Evolutionary conservation across 352 stramenopile species (phyloP).

Genomic region (Pythium graminicola): DNA sequence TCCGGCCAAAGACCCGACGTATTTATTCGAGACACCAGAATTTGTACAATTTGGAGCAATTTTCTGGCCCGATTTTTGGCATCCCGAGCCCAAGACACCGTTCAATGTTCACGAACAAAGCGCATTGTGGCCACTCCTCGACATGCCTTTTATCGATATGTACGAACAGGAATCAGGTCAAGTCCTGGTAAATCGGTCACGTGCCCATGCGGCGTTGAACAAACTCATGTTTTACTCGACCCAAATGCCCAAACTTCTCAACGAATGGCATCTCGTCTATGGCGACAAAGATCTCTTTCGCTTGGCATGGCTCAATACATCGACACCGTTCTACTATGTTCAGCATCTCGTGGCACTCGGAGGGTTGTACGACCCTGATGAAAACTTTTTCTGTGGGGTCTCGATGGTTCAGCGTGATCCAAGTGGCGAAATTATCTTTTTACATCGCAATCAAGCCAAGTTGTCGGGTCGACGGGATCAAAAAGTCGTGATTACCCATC

Average conservation of each 20-base stretch:
- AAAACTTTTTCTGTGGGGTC: slow-evolving; percentile 71
- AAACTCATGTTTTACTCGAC: slow-evolving; percentile 81
- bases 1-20: slow-evolving; percentile 67
- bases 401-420: slow-evolving; percentile 76
- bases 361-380: slow-evolving; percentile 37
- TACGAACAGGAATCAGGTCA: slow-evolving; percentile 82
- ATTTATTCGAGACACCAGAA: slow-evolving; percentile 64
- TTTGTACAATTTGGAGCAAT: slow-evolving; percentile 57
- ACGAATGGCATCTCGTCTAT: slow-evolving; percentile 63
- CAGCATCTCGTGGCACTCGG: slow-evolving; percentile 49
- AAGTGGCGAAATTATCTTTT: slow-evolving; percentile 62
- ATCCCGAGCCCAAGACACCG: slow-evolving; percentile 40
- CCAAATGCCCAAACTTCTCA: slow-evolving; percentile 48
- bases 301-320: slow-evolving; percentile 72
- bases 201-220: slow-evolving; percentile 32
- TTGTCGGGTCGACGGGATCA: slow-evolving; percentile 55
- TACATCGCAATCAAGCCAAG: slow-evolving; percentile 79
- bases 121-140: slow-evolving; percentile 57
- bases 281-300: slow-evolving; percentile 75
- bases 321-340: slow-evolving; percentile 60
- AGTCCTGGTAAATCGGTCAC: slow-evolving; percentile 54
- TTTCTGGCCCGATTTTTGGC: slow-evolving; percentile 86
- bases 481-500: slow-evolving; percentile 52
- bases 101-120: slow-evolving; percentile 77
- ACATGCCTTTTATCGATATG: slow-evolving; percentile 84